Conservation (phyloP, 1,284 basidiomycete genomes). For the Heterobasidion occidentale region DNA sequence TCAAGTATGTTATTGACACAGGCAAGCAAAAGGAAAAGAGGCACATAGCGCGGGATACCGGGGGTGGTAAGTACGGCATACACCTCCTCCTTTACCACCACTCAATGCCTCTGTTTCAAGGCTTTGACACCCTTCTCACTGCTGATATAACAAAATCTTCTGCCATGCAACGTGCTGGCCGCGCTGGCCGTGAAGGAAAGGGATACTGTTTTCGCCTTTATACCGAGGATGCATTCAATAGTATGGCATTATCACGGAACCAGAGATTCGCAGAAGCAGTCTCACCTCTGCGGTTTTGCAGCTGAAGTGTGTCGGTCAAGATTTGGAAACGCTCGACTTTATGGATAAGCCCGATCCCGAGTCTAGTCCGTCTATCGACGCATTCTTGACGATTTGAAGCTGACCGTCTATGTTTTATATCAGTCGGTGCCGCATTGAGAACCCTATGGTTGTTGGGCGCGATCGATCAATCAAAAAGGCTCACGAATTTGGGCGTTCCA, state of each 20-base stretch:
- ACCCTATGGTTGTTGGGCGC: constrained; percentile 74
- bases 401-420: neutral
- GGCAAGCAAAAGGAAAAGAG: constrained; percentile 95
- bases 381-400: neutral
- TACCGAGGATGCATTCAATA: constrained; percentile 69
- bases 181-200: constrained; percentile 83
- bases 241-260: constrained; percentile 65
- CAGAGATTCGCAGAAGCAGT: constrained; percentile 85
- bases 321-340: constrained; percentile 73
- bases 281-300: constrained; percentile 79
- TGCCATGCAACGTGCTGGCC: constrained; percentile 80
- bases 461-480: constrained; percentile 49
- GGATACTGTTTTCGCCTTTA: constrained; percentile 88
- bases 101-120: constrained; percentile 27
- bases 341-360: constrained; percentile 78
- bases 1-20: constrained; percentile 92
- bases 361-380: constrained; percentile 43
- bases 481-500: constrained; percentile 71
- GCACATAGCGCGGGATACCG: constrained; percentile 60
- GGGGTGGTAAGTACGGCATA: constrained; percentile 45
- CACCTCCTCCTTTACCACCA: constrained; percentile 3
- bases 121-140: constrained; percentile 85
- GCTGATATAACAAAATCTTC: constrained; percentile 85
- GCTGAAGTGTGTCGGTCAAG: constrained; percentile 75
- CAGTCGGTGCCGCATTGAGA: constrained; percentile 67